Base-by-base conservation (phyloP, 129 eudicot genomes). In the Centella asiatica region DNA sequence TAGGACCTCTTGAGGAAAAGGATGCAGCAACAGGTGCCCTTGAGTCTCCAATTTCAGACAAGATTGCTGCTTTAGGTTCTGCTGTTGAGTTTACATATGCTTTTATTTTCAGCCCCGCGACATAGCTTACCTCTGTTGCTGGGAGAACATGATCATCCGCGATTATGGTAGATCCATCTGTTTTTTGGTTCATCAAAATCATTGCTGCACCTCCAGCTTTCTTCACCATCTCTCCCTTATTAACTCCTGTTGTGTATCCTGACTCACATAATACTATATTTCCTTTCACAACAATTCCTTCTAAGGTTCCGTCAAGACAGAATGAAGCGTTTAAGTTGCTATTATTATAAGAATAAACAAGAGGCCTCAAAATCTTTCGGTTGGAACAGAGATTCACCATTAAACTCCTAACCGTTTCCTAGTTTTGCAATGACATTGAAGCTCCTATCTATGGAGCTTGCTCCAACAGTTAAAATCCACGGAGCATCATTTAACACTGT, bases 391-490 rank as follows among this genome's bases (percentile, higher is more conserved):
- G 89, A 62, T 52, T 83, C 76, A 0, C 89, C 89, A 3, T 69
- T 72, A 5, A 76, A 64, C 25, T 18, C 29, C 6, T 45, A 53
- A 15, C 63, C 55, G 67, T 74, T 74, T 49, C 90, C 85, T 0
- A 83, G 75, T 32, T 62, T 51, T 19, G 64, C 70, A 0, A 80
- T 33, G 22, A 78, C 65, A 24, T 13, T 55, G 68, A 80, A 54
- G 14, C 57, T 60, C 37, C 90, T 69, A 39, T 83, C 86, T 0
- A 80, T 42, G 11, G 90, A 76, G 34, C 86, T 83, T 24, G 90
- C 90, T 11, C 90, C 90, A 6, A 80, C 86, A 0, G 90, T 83
- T 20, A 83, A 76, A 68, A 80, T 71, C 90, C 90, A 83, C 0
- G 90, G 85, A 19, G 83, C 90, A 31, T 71, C 90, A 3, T 83